Percentiles rank a stretch among this genome's conserved stretches.
phyloP scores from a whole-genome alignment of 1,139 yeast genomes.

The Lodderomyces metapsilosis region DNA sequence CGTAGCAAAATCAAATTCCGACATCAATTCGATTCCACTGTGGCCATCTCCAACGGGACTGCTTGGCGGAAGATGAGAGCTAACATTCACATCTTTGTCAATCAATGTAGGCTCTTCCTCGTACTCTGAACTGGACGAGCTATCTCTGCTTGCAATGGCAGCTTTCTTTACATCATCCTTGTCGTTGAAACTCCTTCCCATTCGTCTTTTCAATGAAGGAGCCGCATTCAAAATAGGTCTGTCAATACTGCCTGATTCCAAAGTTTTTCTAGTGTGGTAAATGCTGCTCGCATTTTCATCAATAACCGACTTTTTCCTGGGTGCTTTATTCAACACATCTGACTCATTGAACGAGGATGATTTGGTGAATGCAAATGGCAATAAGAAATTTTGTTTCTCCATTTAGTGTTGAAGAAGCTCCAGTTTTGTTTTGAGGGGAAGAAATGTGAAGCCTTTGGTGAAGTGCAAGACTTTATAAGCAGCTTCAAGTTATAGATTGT shows the following conservation, averaged over 20 bases:
- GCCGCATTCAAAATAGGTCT: slow-evolving; percentile 13
- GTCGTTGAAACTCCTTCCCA: slow-evolving; percentile 48
- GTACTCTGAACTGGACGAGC: slow-evolving; percentile 3
- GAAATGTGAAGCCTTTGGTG: too few species aligned
- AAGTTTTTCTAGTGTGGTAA: slow-evolving; percentile 32
- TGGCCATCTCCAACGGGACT: slow-evolving; percentile 24
- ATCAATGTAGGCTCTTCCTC: slow-evolving; percentile 18
- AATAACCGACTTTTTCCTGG: slow-evolving; percentile 31
- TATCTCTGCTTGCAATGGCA: slow-evolving; percentile 17
- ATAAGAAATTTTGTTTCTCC: slow-evolving; percentile 40
- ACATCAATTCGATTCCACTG: slow-evolving; percentile 15
- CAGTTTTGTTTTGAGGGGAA: too few species aligned
- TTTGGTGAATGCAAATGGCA: slow-evolving; percentile 43
- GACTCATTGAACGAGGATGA: slow-evolving; percentile 26
- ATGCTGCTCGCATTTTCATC: slow-evolving; percentile 41
- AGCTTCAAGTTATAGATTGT: too few species aligned
- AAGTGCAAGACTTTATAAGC: too few species aligned
- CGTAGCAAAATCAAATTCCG: slow-evolving; percentile 28
- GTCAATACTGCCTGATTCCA: slow-evolving; percentile 5
- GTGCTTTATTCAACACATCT: slow-evolving; percentile 33
- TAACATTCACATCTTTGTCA: slow-evolving; percentile 18
- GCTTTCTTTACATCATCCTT: slow-evolving; percentile 43
- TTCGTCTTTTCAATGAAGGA: slow-evolving; percentile 43
- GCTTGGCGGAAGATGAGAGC: slow-evolving; percentile 26
- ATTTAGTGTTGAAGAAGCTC: too few species aligned